Evolutionary conservation across 2,329 filamentous ascomycete genomes (phyloP).

Genomic region (Macrophomina phaseolina): DNA sequence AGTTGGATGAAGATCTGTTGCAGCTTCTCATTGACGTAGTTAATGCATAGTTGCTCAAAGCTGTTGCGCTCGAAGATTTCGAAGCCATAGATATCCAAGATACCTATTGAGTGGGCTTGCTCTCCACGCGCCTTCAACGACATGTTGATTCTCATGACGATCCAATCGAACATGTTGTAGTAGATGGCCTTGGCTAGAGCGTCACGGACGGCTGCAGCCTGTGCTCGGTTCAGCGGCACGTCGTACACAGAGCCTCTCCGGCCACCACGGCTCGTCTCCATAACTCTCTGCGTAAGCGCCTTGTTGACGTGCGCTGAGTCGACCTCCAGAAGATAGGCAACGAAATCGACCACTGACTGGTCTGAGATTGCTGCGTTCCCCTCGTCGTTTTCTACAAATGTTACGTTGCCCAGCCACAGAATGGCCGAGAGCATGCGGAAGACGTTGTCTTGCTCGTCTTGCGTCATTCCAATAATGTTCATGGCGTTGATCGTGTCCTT

Average conservation of each 20-base stretch:
- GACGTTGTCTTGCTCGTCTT: constrained; percentile 91
- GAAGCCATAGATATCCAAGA: constrained; percentile 98
- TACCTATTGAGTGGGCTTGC: constrained; percentile 86
- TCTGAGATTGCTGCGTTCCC: constrained; percentile 88
- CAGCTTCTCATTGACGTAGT: constrained; percentile 99
- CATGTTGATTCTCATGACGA: constrained; percentile 87
- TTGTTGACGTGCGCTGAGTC: constrained; percentile 80
- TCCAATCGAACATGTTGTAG: constrained; percentile 98
- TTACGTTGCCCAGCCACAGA: constrained; percentile 93
- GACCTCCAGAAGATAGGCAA: constrained; percentile 92
- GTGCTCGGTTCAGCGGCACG: constrained; percentile 82
- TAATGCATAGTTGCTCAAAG: constrained; percentile 99
- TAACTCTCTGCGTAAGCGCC: constrained; percentile 85
- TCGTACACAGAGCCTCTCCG: constrained; percentile 71
- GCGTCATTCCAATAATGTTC: constrained; percentile 87
- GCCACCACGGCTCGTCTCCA: constrained; percentile 72
- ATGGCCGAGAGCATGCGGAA: constrained; percentile 94
- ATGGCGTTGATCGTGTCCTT: constrained; percentile 91
- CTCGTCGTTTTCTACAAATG: constrained; percentile 86
- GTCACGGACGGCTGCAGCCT: constrained; percentile 86
- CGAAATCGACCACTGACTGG: constrained; percentile 89
- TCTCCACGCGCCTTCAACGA: constrained; percentile 80
- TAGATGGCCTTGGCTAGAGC: constrained; percentile 96
- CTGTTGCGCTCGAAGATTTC: constrained; percentile 99
- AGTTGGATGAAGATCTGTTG: constrained; percentile 99